Evolutionary conservation across 768 basidiomycete genomes (phyloP).

Genomic region (Pleurotus tuber-regium): DNA sequence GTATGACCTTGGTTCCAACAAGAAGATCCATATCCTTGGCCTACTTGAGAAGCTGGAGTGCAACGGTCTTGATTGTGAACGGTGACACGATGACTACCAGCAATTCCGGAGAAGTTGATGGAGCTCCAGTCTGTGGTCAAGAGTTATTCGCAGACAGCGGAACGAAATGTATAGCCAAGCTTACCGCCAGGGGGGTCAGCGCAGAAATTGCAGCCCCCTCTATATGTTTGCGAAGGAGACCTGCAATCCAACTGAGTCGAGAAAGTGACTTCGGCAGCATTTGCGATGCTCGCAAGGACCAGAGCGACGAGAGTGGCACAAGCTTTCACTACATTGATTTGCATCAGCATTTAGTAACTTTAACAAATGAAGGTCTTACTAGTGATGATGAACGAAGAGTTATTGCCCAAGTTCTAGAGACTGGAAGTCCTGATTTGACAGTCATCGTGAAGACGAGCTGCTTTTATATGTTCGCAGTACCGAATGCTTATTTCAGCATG

Average conservation of each 20-base stretch:
- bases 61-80: conserved; percentile 13
- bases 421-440: no score
- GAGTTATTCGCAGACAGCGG: no score
- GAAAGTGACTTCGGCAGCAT: background rate
- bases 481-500: no score
- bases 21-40: conserved; percentile 12
- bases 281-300: background rate
- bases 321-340: conserved; percentile 1
- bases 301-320: background rate
- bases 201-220: conserved; percentile 1
- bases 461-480: no score
- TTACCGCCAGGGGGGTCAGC: conserved; percentile 2
- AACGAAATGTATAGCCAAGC: no score
- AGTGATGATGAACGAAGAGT: no score
- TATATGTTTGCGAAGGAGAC: background rate
- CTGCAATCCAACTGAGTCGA: background rate
- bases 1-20: conserved; percentile 15
- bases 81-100: conserved; percentile 4
- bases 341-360: no score
- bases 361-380: no score
- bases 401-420: no score
- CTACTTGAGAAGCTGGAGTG: conserved; percentile 14
- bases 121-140: conserved; percentile 3
- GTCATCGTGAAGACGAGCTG: no score
- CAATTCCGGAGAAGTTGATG: conserved; percentile 11